Evolutionary conservation across 768 basidiomycete genomes (phyloP).

Genomic region (Boletus subparvulus): DNA sequence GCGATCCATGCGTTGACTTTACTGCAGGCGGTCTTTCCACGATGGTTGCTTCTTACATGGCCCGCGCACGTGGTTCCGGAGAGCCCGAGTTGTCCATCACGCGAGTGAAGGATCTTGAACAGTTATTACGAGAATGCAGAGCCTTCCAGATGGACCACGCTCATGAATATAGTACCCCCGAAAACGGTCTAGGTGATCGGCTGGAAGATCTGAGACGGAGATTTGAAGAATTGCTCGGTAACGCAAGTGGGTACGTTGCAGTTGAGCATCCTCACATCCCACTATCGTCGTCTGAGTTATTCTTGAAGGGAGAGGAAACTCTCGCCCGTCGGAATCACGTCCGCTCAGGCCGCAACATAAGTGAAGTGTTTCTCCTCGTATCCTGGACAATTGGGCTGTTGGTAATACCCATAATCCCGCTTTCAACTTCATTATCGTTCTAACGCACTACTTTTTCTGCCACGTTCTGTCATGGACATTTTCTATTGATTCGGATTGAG

Average conservation of each 20-base stretch:
- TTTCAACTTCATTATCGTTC: neutral
- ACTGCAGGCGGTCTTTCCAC: conserved; percentile 61
- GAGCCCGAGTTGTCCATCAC: conserved; percentile 66
- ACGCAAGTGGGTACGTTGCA: conserved; percentile 22
- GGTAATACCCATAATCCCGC: too few relatives aligned
- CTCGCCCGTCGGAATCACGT: conserved; percentile 12
- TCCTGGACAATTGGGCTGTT: neutral
- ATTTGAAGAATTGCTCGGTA: conserved; percentile 33
- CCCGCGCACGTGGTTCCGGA: conserved; percentile 63
- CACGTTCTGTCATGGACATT: neutral
- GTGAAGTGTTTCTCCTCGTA: neutral
- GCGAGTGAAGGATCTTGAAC: conserved; percentile 59
- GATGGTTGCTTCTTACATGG: conserved; percentile 68
- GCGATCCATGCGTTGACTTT: neutral
- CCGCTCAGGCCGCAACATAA: neutral
- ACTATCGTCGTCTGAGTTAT: neutral
- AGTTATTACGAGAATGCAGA: conserved; percentile 61
- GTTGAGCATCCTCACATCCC: neutral
- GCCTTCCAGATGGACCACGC: conserved; percentile 62
- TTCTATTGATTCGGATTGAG: neutral
- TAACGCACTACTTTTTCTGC: neutral
- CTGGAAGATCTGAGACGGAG: conserved; percentile 17
- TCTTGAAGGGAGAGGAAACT: conserved; percentile 21
- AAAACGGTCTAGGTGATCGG: conserved; percentile 8
- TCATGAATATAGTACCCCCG: conserved; percentile 25